Conservation (phyloP, 768 basidiomycete species). For the Amanita exitialis region DNA sequence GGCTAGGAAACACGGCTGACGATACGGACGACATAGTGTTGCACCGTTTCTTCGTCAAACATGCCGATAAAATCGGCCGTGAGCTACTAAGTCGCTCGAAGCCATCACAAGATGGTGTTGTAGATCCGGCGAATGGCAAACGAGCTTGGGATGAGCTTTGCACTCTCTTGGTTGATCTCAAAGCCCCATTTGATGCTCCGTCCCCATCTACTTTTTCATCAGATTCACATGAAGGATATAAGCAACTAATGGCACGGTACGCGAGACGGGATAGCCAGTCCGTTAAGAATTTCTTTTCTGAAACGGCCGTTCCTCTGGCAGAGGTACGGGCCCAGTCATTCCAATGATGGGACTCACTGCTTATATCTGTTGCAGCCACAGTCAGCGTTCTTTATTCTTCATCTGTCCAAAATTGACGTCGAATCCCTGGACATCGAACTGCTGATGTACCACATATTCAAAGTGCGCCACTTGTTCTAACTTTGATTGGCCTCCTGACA, state of each 20-base stretch:
- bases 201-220: constrained; percentile 39
- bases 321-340: constrained; percentile 8
- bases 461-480: constrained; percentile 28
- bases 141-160: constrained; percentile 81
- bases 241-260: constrained; percentile 58
- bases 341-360: background rate
- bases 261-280: constrained; percentile 48
- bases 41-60: constrained; percentile 77
- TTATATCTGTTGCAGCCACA: constrained; percentile 21
- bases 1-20: constrained; percentile 69
- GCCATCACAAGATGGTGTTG: constrained; percentile 44
- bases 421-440: constrained; percentile 74
- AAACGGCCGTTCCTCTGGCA: constrained; percentile 38
- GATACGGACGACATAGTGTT: constrained; percentile 78
- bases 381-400: constrained; percentile 52
- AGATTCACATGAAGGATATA: constrained; percentile 50
- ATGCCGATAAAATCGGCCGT: constrained; percentile 82
- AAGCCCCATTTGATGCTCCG: constrained; percentile 59
- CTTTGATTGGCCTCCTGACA: background rate
- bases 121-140: constrained; percentile 53
- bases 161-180: constrained; percentile 69
- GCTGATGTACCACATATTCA: constrained; percentile 69
- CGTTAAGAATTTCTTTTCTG: constrained; percentile 59
- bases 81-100: constrained; percentile 69
- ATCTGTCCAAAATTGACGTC: constrained; percentile 62